A percentile compares a stretch with the other conserved stretches of the same genome.
Evolutionary conservation across 179 eudicot species (phyloP).

Genomic region (Pouteria campechiana): DNA sequence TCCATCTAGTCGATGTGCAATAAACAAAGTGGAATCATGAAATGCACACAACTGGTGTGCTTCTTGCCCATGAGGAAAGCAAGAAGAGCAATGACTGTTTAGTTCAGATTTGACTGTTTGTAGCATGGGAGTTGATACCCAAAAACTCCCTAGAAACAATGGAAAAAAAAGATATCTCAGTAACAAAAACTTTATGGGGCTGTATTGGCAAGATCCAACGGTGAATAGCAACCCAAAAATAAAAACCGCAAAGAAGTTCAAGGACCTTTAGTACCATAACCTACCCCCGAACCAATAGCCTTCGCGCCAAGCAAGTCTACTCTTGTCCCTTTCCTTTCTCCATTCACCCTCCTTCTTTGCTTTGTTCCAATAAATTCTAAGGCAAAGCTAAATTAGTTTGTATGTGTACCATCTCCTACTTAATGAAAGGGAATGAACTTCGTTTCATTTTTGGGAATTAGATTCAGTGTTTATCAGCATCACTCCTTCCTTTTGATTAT

Average conservation of each 20-base stretch:
- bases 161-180: conserved; percentile 10
- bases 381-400: conserved; percentile 10
- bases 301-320: conserved; percentile 19
- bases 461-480: background rate
- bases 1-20: conserved; percentile 8
- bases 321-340: conserved; percentile 27
- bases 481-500: too few relatives aligned
- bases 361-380: conserved; percentile 13
- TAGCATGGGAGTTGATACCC: conserved; percentile 7
- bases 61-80: conserved; percentile 2
- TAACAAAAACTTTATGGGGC: conserved; percentile 17
- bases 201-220: conserved; percentile 14
- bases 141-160: conserved; percentile 1
- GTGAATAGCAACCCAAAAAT: conserved; percentile 6
- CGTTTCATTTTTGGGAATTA: background rate
- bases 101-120: conserved; percentile 6
- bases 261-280: conserved; percentile 21
- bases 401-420: conserved; percentile 2
- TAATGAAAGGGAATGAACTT: conserved; percentile 1
- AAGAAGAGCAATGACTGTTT: conserved; percentile 3
- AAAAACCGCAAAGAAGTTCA: conserved; percentile 8
- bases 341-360: conserved; percentile 14
- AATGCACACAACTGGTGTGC: conserved; percentile 7
- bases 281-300: conserved; percentile 19
- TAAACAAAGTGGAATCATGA: conserved; percentile 7